These are phyloP conservation scores for Aspergillus quadricinctus DNA, from an alignment of 2,329 filamentous ascomycete genomes.

Conservation along the genomic window DNA sequence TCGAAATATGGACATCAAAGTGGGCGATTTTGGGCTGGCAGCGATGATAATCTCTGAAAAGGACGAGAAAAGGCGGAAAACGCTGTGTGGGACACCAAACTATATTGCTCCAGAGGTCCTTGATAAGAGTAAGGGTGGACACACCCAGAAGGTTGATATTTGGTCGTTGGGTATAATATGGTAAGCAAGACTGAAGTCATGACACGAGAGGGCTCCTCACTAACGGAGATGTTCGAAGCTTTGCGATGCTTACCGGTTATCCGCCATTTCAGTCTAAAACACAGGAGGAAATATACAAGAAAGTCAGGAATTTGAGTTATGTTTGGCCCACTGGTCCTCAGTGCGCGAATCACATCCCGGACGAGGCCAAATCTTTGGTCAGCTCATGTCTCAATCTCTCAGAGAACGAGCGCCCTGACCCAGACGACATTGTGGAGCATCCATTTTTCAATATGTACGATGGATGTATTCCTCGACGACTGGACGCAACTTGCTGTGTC, in stretches of 20 bases:
- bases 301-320: conserved; percentile 45
- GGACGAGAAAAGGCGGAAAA: conserved; percentile 82
- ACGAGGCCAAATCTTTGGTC: conserved; percentile 47
- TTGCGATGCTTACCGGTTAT: conserved; percentile 93
- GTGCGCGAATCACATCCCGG: conserved; percentile 43
- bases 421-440: conserved; percentile 48
- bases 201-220: conserved; percentile 3
- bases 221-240: conserved; percentile 49
- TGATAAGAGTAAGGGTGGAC: conserved; percentile 87
- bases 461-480: conserved; percentile 43
- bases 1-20: conserved; percentile 92
- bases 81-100: conserved; percentile 94
- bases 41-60: conserved; percentile 86
- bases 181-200: conserved; percentile 48
- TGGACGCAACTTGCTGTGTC: conserved; percentile 38
- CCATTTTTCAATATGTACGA: conserved; percentile 48
- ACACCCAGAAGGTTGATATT: conserved; percentile 96
- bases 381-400: conserved; percentile 45
- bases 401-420: conserved; percentile 46
- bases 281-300: conserved; percentile 50
- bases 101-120: conserved; percentile 97
- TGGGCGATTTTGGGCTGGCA: conserved; percentile 94
- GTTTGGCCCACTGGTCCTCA: conserved; percentile 46
- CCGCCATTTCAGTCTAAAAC: conserved; percentile 85
- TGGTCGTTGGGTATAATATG: conserved; percentile 98